A percentile compares a stretch with the other conserved stretches of the same genome.
Evolutionary conservation across 2,329 filamentous ascomycete genomes (phyloP).

Genomic region (Didymella pinodella): DNA sequence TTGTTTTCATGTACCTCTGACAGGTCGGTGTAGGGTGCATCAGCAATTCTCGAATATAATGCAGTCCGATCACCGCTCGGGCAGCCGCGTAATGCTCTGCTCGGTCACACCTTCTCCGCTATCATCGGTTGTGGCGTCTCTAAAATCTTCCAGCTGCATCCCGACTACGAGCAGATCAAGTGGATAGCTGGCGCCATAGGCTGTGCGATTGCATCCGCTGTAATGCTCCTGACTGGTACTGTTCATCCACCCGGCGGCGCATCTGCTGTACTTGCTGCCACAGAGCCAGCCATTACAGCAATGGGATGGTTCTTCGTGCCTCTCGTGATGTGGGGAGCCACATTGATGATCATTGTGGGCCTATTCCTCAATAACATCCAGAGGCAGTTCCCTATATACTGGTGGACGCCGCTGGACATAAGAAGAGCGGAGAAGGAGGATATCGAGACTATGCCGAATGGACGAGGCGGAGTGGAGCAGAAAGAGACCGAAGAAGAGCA

Average conservation of each 20-base stretch:
- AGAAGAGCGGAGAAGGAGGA: conserved; percentile 33
- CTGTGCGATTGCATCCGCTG: conserved; percentile 54
- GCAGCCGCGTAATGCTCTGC: conserved; percentile 57
- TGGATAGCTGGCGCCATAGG: conserved; percentile 57
- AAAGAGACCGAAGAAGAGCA: conserved; percentile 28
- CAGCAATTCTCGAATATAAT: conserved; percentile 59
- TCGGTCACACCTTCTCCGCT: conserved; percentile 57
- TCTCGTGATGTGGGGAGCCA: conserved; percentile 53
- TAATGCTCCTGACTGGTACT: conserved; percentile 58
- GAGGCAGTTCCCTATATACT: conserved; percentile 57
- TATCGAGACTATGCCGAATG: conserved; percentile 37
- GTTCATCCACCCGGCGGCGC: conserved; percentile 61
- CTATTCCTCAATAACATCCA: conserved; percentile 57
- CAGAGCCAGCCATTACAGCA: conserved; percentile 49
- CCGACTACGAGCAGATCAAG: conserved; percentile 49
- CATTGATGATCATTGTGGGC: conserved; percentile 54
- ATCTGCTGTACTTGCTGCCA: conserved; percentile 57
- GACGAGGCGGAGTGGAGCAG: conserved; percentile 30
- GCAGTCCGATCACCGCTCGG: conserved; percentile 56
- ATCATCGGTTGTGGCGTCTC: conserved; percentile 55
- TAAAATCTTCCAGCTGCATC: conserved; percentile 55
- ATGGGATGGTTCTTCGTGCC: conserved; percentile 58
- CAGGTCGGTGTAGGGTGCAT: conserved; percentile 50
- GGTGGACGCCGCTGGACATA: conserved; percentile 57
- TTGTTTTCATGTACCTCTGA: neutral